Percentiles rank a stretch among this genome's conserved stretches.
These are phyloP conservation scores for Pistacia atlantica DNA, from an alignment of 345 rosid genomes.

Conservation along the genomic window DNA sequence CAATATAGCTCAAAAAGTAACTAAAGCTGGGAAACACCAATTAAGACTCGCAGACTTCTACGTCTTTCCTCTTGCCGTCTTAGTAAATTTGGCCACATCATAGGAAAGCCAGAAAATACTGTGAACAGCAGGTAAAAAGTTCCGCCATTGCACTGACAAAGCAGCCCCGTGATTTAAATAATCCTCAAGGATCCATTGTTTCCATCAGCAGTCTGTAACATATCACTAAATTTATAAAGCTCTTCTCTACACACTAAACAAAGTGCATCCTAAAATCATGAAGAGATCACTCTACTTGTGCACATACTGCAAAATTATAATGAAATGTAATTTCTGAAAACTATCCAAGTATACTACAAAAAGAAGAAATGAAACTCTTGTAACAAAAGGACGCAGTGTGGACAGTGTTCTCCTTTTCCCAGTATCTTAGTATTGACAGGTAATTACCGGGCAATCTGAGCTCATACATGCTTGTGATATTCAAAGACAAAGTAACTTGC, in stretches of 20 bases:
- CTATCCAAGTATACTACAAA: neutral
- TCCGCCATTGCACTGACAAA: neutral
- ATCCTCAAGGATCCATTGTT: neutral
- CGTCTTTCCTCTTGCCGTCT: neutral
- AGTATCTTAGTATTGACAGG: too few species aligned
- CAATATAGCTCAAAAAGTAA: too few species aligned
- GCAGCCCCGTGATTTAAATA: neutral
- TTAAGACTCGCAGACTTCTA: too few species aligned
- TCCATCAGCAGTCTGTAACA: neutral
- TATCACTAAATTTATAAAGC: neutral
- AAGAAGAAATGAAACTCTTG: neutral
- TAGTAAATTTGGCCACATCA: neutral
- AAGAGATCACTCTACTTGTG: neutral
- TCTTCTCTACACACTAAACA: neutral
- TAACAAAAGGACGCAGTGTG: too few species aligned
- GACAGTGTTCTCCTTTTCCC: too few species aligned
- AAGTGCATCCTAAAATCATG: neutral
- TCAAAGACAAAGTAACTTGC: neutral
- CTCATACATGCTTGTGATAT: neutral
- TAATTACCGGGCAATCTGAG: neutral
- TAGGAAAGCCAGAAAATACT: too few species aligned
- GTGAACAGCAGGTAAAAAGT: neutral
- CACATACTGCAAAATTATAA: neutral
- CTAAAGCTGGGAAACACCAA: too few species aligned
- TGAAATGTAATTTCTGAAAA: neutral